These are phyloP conservation scores for Pogostemon cablin DNA, from an alignment of 257 asterid genomes.

Conservation along the genomic window DNA sequence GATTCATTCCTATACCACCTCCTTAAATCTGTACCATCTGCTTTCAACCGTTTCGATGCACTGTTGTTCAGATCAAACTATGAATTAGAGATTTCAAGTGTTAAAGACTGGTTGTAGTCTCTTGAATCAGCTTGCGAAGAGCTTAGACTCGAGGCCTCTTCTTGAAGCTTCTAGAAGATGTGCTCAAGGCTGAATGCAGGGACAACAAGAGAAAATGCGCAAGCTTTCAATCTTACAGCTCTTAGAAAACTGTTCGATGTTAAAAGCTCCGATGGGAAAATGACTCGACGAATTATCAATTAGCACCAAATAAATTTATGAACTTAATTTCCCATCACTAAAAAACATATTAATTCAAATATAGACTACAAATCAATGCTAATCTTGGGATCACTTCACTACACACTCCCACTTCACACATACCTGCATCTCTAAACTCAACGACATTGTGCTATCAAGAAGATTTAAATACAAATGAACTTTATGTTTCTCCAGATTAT, in stretches of 20 bases:
- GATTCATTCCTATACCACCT: constrained; percentile 89
- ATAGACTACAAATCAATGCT: too few relatives aligned
- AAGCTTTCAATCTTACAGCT: constrained; percentile 80
- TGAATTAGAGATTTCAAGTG: constrained; percentile 45
- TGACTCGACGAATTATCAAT: constrained; percentile 38
- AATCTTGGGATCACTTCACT: too few relatives aligned
- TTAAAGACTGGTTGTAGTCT: constrained; percentile 53
- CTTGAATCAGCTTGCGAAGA: constrained; percentile 78
- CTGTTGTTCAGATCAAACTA: constrained; percentile 72
- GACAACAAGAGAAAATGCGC: constrained; percentile 86
- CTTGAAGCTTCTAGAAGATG: constrained; percentile 88
- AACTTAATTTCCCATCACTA: too few relatives aligned
- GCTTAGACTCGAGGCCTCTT: constrained; percentile 76
- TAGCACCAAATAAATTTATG: too few relatives aligned
- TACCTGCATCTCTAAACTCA: too few relatives aligned
- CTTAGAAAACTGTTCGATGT: constrained; percentile 80
- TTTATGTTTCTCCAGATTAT: too few relatives aligned
- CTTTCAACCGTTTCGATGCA: constrained; percentile 73
- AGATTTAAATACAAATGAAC: too few relatives aligned
- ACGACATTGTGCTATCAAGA: too few relatives aligned
- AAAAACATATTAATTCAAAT: too few relatives aligned
- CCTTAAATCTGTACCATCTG: constrained; percentile 78
- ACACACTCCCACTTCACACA: too few relatives aligned
- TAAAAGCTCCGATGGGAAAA: constrained; percentile 83
- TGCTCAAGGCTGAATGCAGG: constrained; percentile 84